Evolutionary conservation across 2,329 filamentous ascomycete species (phyloP).

Genomic region (Cercospora sp.): DNA sequence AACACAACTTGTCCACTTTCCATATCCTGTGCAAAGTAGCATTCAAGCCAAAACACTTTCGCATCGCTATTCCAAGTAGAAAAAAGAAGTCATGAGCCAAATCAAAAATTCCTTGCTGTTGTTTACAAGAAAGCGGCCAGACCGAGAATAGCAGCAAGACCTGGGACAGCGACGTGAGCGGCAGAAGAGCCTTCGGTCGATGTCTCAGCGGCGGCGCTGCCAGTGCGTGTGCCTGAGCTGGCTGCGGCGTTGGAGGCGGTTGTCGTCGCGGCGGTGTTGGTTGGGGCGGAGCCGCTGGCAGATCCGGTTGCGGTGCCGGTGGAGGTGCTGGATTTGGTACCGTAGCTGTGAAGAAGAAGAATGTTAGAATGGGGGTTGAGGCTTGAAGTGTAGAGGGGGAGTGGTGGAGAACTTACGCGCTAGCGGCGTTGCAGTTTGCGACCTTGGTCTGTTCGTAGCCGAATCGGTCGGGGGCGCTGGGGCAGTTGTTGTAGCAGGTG

Average conservation of each 20-base stretch:
- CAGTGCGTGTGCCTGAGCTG: constrained; percentile 12
- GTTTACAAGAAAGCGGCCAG: constrained; percentile 16
- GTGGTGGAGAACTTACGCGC: constrained; percentile 29
- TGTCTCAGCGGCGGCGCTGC: constrained; percentile 4
- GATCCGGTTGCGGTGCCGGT: constrained; percentile 42
- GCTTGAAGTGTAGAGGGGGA: not conserved
- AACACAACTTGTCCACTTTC: not conserved
- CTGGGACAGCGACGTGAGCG: constrained; percentile 17
- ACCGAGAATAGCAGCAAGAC: constrained; percentile 22
- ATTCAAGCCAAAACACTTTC: not conserved
- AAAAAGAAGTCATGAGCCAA: not conserved
- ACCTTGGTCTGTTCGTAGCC: constrained; percentile 39
- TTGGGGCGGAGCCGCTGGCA: constrained; percentile 15
- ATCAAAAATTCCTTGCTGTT: not conserved
- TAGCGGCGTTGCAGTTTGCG: constrained; percentile 40
- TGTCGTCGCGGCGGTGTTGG: not conserved
- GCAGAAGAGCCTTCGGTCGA: constrained; percentile 15
- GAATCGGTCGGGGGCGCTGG: constrained; percentile 44
- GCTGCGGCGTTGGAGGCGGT: constrained; percentile 10
- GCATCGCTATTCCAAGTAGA: not conserved
- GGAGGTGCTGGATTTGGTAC: constrained; percentile 54
- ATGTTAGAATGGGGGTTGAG: not conserved
- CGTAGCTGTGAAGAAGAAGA: constrained; percentile 7
- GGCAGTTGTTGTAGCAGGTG: constrained; percentile 65
- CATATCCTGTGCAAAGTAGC: not conserved